Base-by-base conservation (phyloP, 495 filamentous ascomycete genomes). In the Jackrogersella minutella region DNA sequence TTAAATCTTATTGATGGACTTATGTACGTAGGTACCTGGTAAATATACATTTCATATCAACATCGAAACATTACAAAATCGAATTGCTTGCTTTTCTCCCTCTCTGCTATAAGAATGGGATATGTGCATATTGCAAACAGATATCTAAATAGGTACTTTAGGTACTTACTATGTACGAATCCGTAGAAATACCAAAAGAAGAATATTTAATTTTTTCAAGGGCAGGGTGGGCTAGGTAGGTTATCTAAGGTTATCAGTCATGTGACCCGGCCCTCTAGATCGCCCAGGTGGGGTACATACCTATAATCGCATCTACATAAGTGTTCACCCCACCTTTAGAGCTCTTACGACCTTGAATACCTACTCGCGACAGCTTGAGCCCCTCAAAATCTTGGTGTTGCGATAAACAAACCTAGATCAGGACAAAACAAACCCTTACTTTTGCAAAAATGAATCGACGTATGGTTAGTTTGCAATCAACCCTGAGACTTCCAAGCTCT, bases 381-480 rank as follows among this genome's bases (percentile, higher is more conserved):
- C 14, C 26, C 24, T 10, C 19, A 51, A 6, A 51, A 34, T 26
- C 28, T 49, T 47, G 26, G 0, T 22, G 5, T 37, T 55, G 51
- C 31, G 40, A 40, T 41, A 57, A 54, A 43, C 55, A 6, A 49
- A 31, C 1, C 3, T 30, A 30, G 7, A 30, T 30, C 26, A n/a
- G 17, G 6, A 31, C n/a, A 49, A 16, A 49, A 11, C 7, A 50
- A 8, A 11, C 11, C 21, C 21, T 30, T 7, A 36, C 34, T 44
- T 19, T 22, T 10, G 17, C 24, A 57, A 78, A 71, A 40, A 75
- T 74, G 72, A 74, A 74, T 52, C 66, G 78, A 13, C 78, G 79
- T 36, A 81, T 81, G 79, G 79, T 80, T 50, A 61, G 70, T 63
- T 24, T 33, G 14, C 14, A 19, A 0, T n/a, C 41, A 22, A 7